phyloP scores from a whole-genome alignment of 1,284 basidiomycete genomes.

The Erythrobasidium hasegawianum region DNA sequence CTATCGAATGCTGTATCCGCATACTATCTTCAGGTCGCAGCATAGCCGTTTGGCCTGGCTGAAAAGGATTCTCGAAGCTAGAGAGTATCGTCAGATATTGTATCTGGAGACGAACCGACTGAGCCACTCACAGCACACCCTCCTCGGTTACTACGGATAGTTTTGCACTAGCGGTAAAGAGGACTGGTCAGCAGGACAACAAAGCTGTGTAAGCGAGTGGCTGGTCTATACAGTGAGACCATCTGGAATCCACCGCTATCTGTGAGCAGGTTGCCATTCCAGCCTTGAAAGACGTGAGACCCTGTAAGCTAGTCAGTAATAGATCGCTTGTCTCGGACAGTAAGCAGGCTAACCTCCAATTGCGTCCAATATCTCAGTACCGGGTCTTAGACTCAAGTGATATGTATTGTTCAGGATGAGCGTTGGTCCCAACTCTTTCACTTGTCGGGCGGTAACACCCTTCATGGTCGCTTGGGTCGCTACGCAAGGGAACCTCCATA shows the following conservation, averaged over 20 bases:
- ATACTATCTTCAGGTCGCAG: conserved; percentile 72
- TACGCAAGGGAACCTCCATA: neutral
- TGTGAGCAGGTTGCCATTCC: conserved; percentile 74
- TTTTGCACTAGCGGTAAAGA: conserved; percentile 34
- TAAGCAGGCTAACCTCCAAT: conserved; percentile 58
- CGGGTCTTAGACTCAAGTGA: conserved; percentile 73
- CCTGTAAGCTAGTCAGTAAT: conserved; percentile 10
- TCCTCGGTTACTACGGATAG: conserved; percentile 76
- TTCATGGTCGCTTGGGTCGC: conserved; percentile 70
- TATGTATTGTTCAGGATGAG: conserved; percentile 81
- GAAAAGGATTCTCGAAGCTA: conserved; percentile 28
- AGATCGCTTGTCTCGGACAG: too few species aligned
- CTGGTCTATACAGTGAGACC: conserved; percentile 61
- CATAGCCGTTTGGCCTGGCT: conserved; percentile 46
- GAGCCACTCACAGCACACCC: conserved; percentile 57
- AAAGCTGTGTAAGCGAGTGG: neutral
- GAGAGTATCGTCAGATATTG: neutral
- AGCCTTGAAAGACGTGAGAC: conserved; percentile 77
- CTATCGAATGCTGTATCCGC: conserved; percentile 67
- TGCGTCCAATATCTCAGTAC: conserved; percentile 63
- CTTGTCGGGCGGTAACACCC: conserved; percentile 74
- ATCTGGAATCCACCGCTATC: conserved; percentile 72
- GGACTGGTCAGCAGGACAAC: neutral
- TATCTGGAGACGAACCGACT: conserved; percentile 46
- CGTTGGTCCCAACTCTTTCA: conserved; percentile 66